Conservation (phyloP, 2,329 filamentous ascomycete genomes). For the Nannizziopsis arthrosporioides region DNA sequence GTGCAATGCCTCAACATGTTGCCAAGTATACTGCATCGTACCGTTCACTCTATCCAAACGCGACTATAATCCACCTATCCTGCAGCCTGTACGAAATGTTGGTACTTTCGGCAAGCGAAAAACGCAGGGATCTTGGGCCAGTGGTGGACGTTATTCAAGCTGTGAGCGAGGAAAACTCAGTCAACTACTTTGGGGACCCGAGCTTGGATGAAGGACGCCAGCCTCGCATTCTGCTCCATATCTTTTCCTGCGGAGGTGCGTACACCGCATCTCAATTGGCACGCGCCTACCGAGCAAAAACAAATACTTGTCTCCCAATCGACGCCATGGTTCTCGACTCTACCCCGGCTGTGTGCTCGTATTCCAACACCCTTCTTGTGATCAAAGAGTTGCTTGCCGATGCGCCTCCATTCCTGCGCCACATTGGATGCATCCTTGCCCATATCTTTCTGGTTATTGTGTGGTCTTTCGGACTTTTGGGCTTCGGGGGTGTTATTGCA, state of each 20-base stretch:
- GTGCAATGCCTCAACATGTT: background rate
- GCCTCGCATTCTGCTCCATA: slow-evolving; percentile 1
- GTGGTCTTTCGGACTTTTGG: background rate
- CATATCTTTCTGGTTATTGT: background rate
- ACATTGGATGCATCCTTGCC: background rate
- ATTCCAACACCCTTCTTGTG: background rate
- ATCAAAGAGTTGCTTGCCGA: background rate
- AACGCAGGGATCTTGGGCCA: background rate
- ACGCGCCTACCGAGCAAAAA: background rate
- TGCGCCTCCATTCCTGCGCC: background rate
- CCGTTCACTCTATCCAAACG: background rate
- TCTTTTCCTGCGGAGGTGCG: slow-evolving; percentile 1
- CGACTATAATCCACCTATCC: slow-evolving; percentile 2
- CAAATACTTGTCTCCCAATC: background rate
- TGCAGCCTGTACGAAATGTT: background rate
- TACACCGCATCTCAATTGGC: slow-evolving; percentile 1
- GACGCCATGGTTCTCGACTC: slow-evolving; percentile 5
- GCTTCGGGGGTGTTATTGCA: background rate
- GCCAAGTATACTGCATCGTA: background rate
- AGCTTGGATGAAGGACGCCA: background rate
- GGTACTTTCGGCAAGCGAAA: background rate
- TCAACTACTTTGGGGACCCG: background rate
- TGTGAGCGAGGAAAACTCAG: background rate
- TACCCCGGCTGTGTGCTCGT: background rate
- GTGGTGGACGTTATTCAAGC: slow-evolving; percentile 5